Evolutionary conservation across 192 early-diverging fungal species (phyloP), one percentile per base, ranked within the genome.

Genomic region (Entomortierella parvispora): DNA sequence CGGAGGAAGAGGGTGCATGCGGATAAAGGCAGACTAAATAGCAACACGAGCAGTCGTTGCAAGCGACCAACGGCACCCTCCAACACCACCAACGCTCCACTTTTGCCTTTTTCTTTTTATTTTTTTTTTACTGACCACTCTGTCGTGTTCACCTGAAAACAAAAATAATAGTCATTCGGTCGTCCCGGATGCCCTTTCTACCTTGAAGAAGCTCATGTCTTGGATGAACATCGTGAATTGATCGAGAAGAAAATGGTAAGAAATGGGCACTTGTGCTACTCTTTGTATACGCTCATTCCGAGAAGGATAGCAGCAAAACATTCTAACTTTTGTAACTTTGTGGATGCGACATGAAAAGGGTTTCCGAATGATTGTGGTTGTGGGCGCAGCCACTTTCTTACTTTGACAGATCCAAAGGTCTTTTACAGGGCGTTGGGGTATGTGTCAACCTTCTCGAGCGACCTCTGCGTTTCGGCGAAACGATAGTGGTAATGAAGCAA

Each of bases 151-250:
- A 10, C 32, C 17, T 58, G n/a, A n/a, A 43, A 47, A 26, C 42
- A 45, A 43, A 28, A 26, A 60, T n/a, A 14, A 14, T 68, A 76
- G 72, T 76, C 37, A 68, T 68, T 58, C 72, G 72, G n/a, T n/a
- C 72, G 82, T 54, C 82, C 82, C 5, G 82, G 82, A 7, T 84
- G 82, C 64, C 67, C 64, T 7, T 69, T 84, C 49, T 84, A 80
- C 65, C 79, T 80, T 43, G 79, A 84, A 29, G 74, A 84, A 25
- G 82, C 59, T 25, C 68, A 63, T 15, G 63, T 66, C 6, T 49
- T 84, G 9, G 61, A 68, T 25, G 62, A 65, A 26, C 67, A 75
- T 47, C 75, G 82, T 0, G 62, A 67, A 10, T 54, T 69, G 17
- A 84, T 84, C 60, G 71, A 77, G 53, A 76, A 76, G 34, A 52